phyloP scores from a whole-genome alignment of 129 eudicot genomes.

The Deinandra increscens region DNA sequence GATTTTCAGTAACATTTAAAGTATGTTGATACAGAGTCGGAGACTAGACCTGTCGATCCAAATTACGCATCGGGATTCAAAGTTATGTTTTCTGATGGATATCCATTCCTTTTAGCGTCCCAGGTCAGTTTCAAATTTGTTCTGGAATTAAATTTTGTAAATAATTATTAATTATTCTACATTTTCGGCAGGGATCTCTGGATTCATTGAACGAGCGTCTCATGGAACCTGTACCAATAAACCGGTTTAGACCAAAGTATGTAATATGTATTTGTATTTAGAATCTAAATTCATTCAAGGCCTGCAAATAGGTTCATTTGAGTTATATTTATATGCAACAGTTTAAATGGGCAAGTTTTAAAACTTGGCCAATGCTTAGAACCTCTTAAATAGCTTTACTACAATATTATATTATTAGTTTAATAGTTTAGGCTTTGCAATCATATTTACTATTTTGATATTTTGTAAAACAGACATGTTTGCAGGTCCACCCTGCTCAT shows the following conservation, averaged over 20 bases:
- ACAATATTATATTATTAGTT: too few relatives aligned
- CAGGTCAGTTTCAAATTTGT: constrained; percentile 42
- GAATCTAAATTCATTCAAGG: not conserved
- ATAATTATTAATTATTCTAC: not conserved
- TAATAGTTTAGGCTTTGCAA: not conserved
- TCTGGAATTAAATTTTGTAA: not conserved
- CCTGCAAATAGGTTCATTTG: not conserved
- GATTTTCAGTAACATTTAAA: not conserved
- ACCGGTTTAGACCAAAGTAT: constrained; percentile 92
- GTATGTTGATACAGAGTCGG: constrained; percentile 35
- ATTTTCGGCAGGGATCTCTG: constrained; percentile 60
- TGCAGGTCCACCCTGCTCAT: not conserved
- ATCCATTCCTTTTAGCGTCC: constrained; percentile 63
- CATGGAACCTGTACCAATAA: constrained; percentile 57
- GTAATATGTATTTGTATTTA: constrained; percentile 40
- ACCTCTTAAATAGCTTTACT: not conserved
- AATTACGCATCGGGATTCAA: constrained; percentile 49
- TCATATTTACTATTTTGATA: not conserved
- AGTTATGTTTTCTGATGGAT: constrained; percentile 57
- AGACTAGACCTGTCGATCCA: constrained; percentile 53
- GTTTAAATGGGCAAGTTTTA: not conserved
- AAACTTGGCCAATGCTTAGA: not conserved
- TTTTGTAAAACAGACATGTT: not conserved
- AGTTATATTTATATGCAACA: not conserved
- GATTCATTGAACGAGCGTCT: constrained; percentile 66